Base-by-base conservation (phyloP, 352 stramenopile species). In the Pythium sukuiense region DNA sequence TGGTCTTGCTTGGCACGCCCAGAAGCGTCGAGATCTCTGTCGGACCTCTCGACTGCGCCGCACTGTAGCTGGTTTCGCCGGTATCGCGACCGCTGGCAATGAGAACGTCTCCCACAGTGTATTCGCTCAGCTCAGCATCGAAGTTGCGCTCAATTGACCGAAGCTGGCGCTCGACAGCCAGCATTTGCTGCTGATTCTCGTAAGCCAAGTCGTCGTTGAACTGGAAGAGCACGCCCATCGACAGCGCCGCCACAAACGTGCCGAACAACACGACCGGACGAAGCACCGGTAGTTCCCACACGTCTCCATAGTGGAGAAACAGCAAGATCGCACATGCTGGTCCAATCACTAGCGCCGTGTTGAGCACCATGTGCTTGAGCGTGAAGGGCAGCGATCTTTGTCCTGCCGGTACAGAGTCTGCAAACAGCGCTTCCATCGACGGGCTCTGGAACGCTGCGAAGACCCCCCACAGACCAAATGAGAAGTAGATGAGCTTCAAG, bases 141-240 rank as follows among this genome's bases (percentile, higher is more conserved):
- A 90, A 88, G 58, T 88, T 79, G 20, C 80, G 76, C 32, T 79
- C 80, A 43, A 92, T 93, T 3, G 85, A 89, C 61, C 72, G 67
- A 16, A 87, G 59, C 33, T 92, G 80, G 6, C 77, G 76, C 63
- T 93, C 85, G 29, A 90, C 72, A 0, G 66, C 73, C 11, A 88
- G 45, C 37, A 83, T 65, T 18, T 80, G 72, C 63, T 83, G 67
- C 14, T 85, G 69, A 58, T 89, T 90, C 65, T 93, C 84, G 45
- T 77, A 87, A 8, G 88, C 81, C 18, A 83, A 55, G 67, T 93
- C 87, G 60, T 96, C 88, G 59, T 93, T 80, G 63, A 96, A 88
- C 55, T 80, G 73, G 55, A 95, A 92, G 8, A 97, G 67, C 26
- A 87, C 18, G 0, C 88, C 48, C 67, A 96, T 74, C 16, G 80